Base-by-base conservation (phyloP, 2,329 filamentous ascomycete species). In the Lecanicillium sp. region DNA sequence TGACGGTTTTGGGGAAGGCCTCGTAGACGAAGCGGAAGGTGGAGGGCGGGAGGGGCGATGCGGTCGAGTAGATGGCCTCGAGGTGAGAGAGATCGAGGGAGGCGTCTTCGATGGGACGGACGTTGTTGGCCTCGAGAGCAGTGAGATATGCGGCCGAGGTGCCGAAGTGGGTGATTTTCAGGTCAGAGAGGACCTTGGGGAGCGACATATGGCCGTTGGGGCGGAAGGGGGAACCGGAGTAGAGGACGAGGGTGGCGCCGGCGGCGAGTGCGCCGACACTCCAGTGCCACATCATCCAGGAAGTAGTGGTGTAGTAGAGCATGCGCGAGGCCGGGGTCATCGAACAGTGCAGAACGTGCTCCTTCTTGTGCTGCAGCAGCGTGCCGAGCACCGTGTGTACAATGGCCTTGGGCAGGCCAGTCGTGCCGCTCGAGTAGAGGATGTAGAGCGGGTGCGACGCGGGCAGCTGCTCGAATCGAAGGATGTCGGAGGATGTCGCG, bases 241-340 rank as follows among this genome's bases (percentile, higher is more conserved):
- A 98, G 4, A 97, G 75, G 17, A 97, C 77, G 11, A 97, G 72
- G 0, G 88, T 91, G 10, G 87, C 79, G 45, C 91, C 91, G 24
- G 81, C 83, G 9, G 90, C 87, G 4, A 97, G 80, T 5, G 84
- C 88, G 1, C 88, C 91, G 17, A 96, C 79, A 33, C 90, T 83
- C 90, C 91, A 97, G 64, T 97, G 91, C 90, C 90, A 96, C 91
- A 97, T 97, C 90, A 98, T 97, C 93, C 90, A 96, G 0, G 89
- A 94, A 10, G 86, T 90, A 3, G 90, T 96, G 1, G 90, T 95
- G 69, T 90, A 96, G 70, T 96, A 96, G 65, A 96, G 87, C 60
- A 96, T 75, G 17, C 84, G 78, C 35, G 90, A 87, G 2, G 74
- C 71, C 0, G 84, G 77, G 8, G 77, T 74, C 54, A 98, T 81